Evolutionary conservation across 495 filamentous ascomycete genomes (phyloP).

Genomic region (Niebla homalea): DNA sequence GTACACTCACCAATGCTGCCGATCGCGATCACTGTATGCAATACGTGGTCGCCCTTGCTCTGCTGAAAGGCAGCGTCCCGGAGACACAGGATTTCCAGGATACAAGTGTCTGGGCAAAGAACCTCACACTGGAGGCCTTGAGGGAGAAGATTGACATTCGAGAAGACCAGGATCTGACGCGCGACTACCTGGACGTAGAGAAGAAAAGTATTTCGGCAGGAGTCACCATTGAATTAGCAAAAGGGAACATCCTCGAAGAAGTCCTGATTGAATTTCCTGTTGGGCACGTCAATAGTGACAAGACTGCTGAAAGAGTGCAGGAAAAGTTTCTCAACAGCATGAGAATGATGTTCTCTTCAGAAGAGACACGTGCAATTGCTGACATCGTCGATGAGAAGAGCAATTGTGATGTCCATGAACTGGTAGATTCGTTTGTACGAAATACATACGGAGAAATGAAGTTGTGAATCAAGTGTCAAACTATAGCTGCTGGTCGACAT

Average conservation of each 20-base stretch:
- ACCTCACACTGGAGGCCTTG: slow-evolving; percentile 15
- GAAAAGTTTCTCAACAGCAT: no score
- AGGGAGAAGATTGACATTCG: slow-evolving; percentile 20
- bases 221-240: slow-evolving; percentile 16
- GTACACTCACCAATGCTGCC: slow-evolving; percentile 26
- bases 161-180: slow-evolving; percentile 20
- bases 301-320: slow-evolving; percentile 31
- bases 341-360: no score
- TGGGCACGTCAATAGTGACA: slow-evolving; percentile 59
- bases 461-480: no score
- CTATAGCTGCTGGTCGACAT: no score
- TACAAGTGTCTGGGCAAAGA: slow-evolving; percentile 15
- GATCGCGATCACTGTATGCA: slow-evolving; percentile 36
- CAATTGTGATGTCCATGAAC: no score
- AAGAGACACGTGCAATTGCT: no score
- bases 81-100: slow-evolving; percentile 23
- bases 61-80: slow-evolving; percentile 23
- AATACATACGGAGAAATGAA: no score
- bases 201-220: slow-evolving; percentile 18
- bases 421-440: no score
- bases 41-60: slow-evolving; percentile 27
- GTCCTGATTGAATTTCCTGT: slow-evolving; percentile 74
- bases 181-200: slow-evolving; percentile 23
- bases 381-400: no score
- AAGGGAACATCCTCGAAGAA: slow-evolving; percentile 45